phyloP scores from a whole-genome alignment of 495 filamentous ascomycete species.

The Penicillium antarcticum region DNA sequence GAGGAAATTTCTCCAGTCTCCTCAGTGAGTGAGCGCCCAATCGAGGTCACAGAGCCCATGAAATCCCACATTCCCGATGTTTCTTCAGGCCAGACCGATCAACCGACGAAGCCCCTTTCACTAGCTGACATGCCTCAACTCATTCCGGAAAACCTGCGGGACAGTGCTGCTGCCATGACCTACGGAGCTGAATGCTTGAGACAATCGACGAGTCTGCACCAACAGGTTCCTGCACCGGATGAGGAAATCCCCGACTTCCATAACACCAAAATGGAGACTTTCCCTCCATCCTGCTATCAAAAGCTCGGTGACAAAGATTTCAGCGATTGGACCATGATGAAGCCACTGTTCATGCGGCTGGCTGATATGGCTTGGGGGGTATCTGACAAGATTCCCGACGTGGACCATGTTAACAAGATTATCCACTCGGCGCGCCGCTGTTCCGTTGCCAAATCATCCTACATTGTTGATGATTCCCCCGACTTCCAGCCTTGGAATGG shows the following conservation, averaged over 20 bases:
- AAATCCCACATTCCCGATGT: neutral
- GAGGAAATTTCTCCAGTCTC: neutral
- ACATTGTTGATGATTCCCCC: slow-evolving; percentile 2
- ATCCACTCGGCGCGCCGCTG: slow-evolving; percentile 6
- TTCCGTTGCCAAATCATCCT: neutral
- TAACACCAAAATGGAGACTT: no score
- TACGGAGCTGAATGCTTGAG: no score
- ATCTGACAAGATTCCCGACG: slow-evolving; percentile 3
- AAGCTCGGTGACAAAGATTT: neutral
- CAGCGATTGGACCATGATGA: slow-evolving; percentile 4
- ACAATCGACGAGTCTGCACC: no score
- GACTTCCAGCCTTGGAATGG: slow-evolving; percentile 1
- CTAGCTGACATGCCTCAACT: no score
- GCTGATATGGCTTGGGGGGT: slow-evolving; percentile 8
- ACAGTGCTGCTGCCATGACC: no score
- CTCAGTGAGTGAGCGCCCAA: neutral
- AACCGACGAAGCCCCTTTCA: no score
- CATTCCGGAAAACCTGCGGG: no score
- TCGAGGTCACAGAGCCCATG: neutral
- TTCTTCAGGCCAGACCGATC: no score
- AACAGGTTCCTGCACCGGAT: neutral
- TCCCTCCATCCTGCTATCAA: neutral
- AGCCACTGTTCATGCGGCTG: slow-evolving; percentile 4
- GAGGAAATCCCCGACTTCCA: neutral
- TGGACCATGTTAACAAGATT: neutral